Percentiles rank a stretch among this genome's conserved stretches.
Conservation (phyloP, 140 eudicot species). For the Oenanthe javanica region DNA sequence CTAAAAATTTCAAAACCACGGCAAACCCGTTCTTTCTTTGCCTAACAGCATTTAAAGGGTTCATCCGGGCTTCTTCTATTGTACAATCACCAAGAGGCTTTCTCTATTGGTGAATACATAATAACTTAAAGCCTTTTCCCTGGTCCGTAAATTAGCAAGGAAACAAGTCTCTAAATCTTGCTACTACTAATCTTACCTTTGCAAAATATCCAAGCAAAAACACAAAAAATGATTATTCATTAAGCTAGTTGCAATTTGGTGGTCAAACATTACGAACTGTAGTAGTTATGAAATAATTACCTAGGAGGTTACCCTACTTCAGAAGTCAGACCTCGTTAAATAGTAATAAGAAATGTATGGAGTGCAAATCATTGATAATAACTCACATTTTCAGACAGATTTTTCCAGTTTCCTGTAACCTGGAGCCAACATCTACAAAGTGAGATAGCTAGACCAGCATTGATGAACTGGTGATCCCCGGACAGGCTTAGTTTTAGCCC, state of each 20-base stretch:
- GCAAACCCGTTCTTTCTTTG: background rate
- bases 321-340: background rate
- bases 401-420: slow-evolving; percentile 40
- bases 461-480: slow-evolving; percentile 81
- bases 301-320: background rate
- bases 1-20: background rate
- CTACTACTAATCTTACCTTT: background rate
- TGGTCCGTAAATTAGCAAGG: background rate
- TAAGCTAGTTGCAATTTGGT: background rate
- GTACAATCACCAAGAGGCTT: background rate
- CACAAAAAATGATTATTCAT: background rate
- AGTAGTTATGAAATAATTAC: background rate
- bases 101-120: background rate
- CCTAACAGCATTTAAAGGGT: background rate
- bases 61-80: background rate
- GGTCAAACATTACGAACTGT: background rate
- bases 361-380: background rate
- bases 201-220: background rate
- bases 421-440: slow-evolving; percentile 76
- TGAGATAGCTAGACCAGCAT: slow-evolving; percentile 88
- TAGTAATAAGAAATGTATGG: background rate
- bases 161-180: background rate
- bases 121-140: background rate
- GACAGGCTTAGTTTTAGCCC: slow-evolving; percentile 66
- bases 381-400: slow-evolving; percentile 46